phyloP scores from a whole-genome alignment of 495 filamentous ascomycete genomes.

The Trichoderma virens region DNA sequence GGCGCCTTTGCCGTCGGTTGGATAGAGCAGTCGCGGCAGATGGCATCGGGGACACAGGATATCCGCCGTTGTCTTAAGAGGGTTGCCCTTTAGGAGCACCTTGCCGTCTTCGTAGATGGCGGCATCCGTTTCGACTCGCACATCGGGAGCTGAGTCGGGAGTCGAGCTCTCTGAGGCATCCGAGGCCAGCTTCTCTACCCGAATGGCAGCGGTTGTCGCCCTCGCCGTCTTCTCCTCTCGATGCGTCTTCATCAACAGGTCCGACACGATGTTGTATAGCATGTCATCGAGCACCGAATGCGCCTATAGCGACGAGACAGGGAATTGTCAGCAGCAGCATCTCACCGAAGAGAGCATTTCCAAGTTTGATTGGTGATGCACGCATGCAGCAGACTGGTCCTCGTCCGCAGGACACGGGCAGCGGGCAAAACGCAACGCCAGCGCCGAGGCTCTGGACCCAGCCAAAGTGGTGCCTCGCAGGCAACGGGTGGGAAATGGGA shows the following conservation, averaged over 20 bases:
- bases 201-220: conserved; percentile 63
- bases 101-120: conserved; percentile 67
- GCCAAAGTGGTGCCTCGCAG: background rate
- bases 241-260: conserved; percentile 61
- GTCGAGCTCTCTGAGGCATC: conserved; percentile 39
- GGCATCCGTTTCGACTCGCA: conserved; percentile 59
- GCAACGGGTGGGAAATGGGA: background rate
- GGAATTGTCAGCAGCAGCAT: background rate
- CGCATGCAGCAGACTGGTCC: conserved; percentile 11
- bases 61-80: conserved; percentile 62
- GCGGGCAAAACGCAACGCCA: background rate
- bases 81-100: conserved; percentile 67
- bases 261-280: conserved; percentile 65
- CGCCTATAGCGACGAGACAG: conserved; percentile 25
- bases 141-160: conserved; percentile 35
- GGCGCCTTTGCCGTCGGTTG: conserved; percentile 52
- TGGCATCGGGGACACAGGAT: conserved; percentile 61
- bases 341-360: background rate
- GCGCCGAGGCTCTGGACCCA: background rate
- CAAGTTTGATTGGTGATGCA: background rate
- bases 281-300: conserved; percentile 56
- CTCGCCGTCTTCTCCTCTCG: conserved; percentile 67
- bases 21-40: conserved; percentile 55
- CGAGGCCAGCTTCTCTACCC: conserved; percentile 58
- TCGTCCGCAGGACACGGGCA: background rate